Evolutionary conservation across 2,329 filamentous ascomycete species (phyloP).

Genomic region (Colletotrichum musicola): DNA sequence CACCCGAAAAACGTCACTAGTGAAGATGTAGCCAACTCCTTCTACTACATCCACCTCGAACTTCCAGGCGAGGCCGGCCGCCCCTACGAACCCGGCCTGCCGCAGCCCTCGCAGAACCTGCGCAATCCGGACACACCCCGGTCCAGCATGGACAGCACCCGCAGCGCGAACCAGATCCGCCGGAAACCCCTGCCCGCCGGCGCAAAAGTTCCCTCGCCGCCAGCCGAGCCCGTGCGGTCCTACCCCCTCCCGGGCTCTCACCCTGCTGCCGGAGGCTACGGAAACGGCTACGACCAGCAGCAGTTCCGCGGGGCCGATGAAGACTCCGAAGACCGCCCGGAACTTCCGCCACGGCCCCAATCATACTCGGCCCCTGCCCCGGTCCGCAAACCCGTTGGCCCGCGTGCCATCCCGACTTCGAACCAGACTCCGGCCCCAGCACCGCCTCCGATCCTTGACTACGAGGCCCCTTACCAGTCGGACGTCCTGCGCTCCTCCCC

Average conservation of each 20-base stretch:
- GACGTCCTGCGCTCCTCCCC: constrained; percentile 12
- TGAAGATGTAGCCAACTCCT: constrained; percentile 85
- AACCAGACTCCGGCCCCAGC: constrained; percentile 18
- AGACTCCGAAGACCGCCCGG: constrained; percentile 9
- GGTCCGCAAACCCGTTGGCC: constrained; percentile 34
- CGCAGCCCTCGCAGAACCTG: constrained; percentile 38
- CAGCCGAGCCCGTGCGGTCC: constrained; percentile 23
- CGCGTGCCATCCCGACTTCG: constrained; percentile 24
- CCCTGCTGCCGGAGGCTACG: constrained; percentile 16
- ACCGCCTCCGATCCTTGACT: neutral
- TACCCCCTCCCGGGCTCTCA: constrained; percentile 13
- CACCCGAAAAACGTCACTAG: constrained; percentile 88
- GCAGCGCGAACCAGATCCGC: constrained; percentile 59
- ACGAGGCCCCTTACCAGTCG: neutral
- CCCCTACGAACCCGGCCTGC: constrained; percentile 42
- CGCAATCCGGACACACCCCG: constrained; percentile 51
- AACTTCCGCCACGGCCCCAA: constrained; percentile 28
- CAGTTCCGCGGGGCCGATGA: constrained; percentile 3
- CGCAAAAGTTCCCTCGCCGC: constrained; percentile 41
- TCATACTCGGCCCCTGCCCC: constrained; percentile 31
- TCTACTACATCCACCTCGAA: constrained; percentile 92
- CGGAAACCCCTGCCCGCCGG: constrained; percentile 64
- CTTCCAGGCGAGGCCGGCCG: constrained; percentile 63
- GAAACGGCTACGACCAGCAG: constrained; percentile 15
- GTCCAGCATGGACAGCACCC: constrained; percentile 59